A percentile compares a stretch with the other conserved stretches of the same genome.
Evolutionary conservation across 192 early-diverging fungal species (phyloP).

Genomic region (Thamnidium elegans): DNA sequence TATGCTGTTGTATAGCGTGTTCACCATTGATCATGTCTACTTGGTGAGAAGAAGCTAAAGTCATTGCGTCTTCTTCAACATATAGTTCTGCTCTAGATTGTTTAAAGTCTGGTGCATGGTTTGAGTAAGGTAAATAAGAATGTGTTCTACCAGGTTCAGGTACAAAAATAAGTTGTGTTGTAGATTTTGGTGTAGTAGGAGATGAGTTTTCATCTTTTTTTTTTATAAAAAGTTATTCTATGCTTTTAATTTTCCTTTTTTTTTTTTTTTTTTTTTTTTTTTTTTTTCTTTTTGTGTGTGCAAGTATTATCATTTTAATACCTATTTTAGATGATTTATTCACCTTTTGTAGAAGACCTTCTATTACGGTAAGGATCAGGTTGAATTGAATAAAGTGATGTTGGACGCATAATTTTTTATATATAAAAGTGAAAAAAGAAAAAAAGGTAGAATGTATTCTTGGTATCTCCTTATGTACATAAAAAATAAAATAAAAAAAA

Average conservation of each 20-base stretch:
- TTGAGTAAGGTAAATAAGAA: conserved; percentile 28
- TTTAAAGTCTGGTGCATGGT: conserved; percentile 7
- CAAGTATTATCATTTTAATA: neutral
- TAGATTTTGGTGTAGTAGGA: neutral
- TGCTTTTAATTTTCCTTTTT: neutral
- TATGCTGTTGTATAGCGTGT: neutral
- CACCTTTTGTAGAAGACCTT: conserved; percentile 14
- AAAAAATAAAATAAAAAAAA: too few relatives aligned
- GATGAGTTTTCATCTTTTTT: neutral
- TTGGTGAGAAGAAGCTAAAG: neutral
- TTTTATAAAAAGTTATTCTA: too few relatives aligned
- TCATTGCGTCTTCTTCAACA: conserved; percentile 23
- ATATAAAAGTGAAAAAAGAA: neutral
- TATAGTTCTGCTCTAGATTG: conserved; percentile 18
- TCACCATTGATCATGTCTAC: conserved; percentile 13
- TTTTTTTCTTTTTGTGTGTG: neutral
- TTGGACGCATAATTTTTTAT: neutral
- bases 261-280: neutral
- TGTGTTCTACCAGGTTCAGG: conserved; percentile 7
- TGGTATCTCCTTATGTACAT: too few relatives aligned
- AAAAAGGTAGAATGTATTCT: neutral
- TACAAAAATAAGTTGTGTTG: neutral
- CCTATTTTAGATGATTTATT: conserved; percentile 12
- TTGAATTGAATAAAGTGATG: neutral
- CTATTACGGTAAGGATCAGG: conserved; percentile 11